These are phyloP conservation scores for Colletotrichum abscissum DNA, from an alignment of 2,329 filamentous ascomycete species.

Conservation along the genomic window DNA sequence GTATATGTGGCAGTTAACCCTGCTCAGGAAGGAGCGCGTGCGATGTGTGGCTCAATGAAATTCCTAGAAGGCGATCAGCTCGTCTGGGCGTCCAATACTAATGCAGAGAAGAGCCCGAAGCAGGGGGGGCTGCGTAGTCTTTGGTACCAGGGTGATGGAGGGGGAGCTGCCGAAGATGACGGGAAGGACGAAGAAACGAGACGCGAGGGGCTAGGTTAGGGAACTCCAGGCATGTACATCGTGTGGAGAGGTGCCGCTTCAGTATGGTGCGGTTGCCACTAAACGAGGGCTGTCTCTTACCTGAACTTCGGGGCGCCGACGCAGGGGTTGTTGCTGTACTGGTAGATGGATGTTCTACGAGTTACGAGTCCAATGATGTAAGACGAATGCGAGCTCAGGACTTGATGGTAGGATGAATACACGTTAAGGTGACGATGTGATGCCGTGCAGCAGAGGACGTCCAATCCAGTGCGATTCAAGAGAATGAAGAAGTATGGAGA, in stretches of 20 bases:
- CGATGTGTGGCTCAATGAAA: conserved; percentile 31
- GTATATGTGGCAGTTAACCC: conserved; percentile 35
- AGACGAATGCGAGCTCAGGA: not conserved
- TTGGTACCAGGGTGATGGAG: conserved; percentile 19
- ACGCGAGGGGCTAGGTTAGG: conserved; percentile 30
- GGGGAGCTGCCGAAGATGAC: conserved; percentile 33
- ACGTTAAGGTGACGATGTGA: not conserved
- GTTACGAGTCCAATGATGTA: not conserved
- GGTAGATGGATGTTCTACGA: not conserved
- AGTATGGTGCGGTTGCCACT: conserved; percentile 30
- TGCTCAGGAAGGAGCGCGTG: conserved; percentile 24
- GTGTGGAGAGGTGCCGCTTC: conserved; percentile 32
- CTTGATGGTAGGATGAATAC: not conserved
- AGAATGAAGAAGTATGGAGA: not conserved
- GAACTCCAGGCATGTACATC: conserved; percentile 30
- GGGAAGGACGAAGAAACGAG: conserved; percentile 30
- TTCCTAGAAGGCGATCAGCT: conserved; percentile 35
- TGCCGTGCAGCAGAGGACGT: not conserved
- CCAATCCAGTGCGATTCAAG: not conserved
- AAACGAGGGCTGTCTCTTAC: conserved; percentile 31
- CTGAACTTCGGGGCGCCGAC: conserved; percentile 18
- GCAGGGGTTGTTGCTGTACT: conserved; percentile 1
- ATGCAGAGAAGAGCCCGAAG: conserved; percentile 36
- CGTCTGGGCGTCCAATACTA: conserved; percentile 33
- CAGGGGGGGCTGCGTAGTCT: conserved; percentile 30